Conservation (phyloP, 2,329 filamentous ascomycete species). For the Fusarium sp. region DNA sequence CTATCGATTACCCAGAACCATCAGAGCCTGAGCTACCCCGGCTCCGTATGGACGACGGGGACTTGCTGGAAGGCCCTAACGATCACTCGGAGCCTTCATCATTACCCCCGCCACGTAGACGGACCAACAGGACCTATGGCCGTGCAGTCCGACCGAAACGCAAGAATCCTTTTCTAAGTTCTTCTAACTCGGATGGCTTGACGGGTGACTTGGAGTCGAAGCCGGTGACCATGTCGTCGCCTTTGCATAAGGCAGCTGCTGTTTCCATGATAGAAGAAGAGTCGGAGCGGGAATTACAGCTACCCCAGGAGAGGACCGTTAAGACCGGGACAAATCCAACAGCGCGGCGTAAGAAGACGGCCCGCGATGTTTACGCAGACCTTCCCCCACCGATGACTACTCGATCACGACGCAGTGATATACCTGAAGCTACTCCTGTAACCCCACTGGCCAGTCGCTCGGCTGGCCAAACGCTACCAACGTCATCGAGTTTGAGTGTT, state of each 20-base stretch:
- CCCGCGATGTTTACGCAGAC: constrained; percentile 26
- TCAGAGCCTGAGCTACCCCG: constrained; percentile 53
- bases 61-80: constrained; percentile 7
- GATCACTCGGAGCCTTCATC: constrained; percentile 48
- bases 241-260: constrained; percentile 8
- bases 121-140: constrained; percentile 42
- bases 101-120: constrained; percentile 41
- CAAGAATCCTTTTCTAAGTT: constrained; percentile 48
- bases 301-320: background rate
- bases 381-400: constrained; percentile 44
- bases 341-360: constrained; percentile 24
- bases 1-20: constrained; percentile 32
- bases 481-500: constrained; percentile 56
- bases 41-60: constrained; percentile 42
- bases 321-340: background rate
- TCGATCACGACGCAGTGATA: constrained; percentile 41
- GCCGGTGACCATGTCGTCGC: constrained; percentile 27
- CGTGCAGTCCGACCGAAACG: constrained; percentile 33
- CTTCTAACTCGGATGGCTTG: constrained; percentile 47
- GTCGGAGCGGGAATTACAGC: background rate
- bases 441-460: constrained; percentile 42
- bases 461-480: constrained; percentile 15
- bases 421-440: constrained; percentile 30
- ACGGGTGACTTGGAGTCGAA: constrained; percentile 24
- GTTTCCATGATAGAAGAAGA: constrained; percentile 28